Percentiles rank a stretch among this genome's conserved stretches.
Conservation (phyloP, 495 filamentous ascomycete genomes). For the Penicillium psychrofluorescens region DNA sequence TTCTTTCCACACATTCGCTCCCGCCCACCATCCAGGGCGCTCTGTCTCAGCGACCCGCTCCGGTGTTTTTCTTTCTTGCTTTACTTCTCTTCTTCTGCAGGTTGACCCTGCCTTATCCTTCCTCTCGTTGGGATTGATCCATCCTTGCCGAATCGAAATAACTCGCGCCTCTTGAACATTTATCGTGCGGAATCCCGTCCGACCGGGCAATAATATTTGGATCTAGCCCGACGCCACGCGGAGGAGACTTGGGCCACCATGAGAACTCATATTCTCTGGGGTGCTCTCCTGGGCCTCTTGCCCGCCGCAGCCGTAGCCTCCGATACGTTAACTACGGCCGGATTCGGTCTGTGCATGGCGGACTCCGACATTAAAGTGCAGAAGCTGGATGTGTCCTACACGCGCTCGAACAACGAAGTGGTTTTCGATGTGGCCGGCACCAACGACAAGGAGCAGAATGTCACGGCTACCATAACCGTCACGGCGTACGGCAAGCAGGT, state of each 20-base stretch:
- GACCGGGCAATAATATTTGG: too few relatives aligned
- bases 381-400: conserved; percentile 70
- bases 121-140: neutral
- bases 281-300: conserved; percentile 17
- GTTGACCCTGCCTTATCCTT: conserved; percentile 23
- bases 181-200: too few relatives aligned
- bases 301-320: conserved; percentile 40
- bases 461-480: conserved; percentile 70
- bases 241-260: too few relatives aligned
- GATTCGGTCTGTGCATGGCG: conserved; percentile 68
- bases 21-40: neutral
- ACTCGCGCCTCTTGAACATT: neutral
- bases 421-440: conserved; percentile 79
- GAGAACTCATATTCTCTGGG: neutral
- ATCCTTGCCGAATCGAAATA: neutral
- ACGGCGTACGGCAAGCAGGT: conserved; percentile 81
- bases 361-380: conserved; percentile 63
- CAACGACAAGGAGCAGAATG: conserved; percentile 67
- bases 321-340: conserved; percentile 71
- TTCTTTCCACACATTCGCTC: neutral
- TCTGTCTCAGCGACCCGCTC: neutral
- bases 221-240: too few relatives aligned
- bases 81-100: conserved; percentile 6
- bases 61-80: neutral
- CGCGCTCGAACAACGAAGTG: conserved; percentile 62